These are phyloP conservation scores for Exophiala aquamarina DNA, from an alignment of 2,329 filamentous ascomycete genomes.

Conservation along the genomic window DNA sequence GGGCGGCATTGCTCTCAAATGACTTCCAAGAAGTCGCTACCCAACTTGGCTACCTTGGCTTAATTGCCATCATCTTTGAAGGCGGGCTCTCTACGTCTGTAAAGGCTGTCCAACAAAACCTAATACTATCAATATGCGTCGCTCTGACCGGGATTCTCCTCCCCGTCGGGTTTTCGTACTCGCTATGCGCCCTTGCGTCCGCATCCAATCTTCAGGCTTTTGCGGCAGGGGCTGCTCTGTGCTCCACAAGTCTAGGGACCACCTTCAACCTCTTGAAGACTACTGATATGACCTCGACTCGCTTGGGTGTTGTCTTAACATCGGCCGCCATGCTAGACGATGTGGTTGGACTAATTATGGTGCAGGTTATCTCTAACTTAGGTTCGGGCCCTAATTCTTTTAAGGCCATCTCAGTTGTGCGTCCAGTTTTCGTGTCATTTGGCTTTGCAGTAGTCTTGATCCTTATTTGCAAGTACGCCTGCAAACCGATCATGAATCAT, in stretches of 20 bases:
- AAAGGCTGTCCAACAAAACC: conserved; percentile 57
- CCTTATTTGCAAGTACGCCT: conserved; percentile 30
- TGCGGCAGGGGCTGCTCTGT: conserved; percentile 70
- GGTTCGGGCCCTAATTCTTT: conserved; percentile 41
- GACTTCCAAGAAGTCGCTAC: conserved; percentile 57
- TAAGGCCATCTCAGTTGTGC: conserved; percentile 44
- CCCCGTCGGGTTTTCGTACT: conserved; percentile 67
- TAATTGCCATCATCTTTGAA: conserved; percentile 73
- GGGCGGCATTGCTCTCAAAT: conserved; percentile 57
- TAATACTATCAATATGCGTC: conserved; percentile 60
- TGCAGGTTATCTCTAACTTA: conserved; percentile 70
- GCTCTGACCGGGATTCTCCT: conserved; percentile 64
- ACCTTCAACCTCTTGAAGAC: conserved; percentile 66
- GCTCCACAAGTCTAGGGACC: conserved; percentile 73
- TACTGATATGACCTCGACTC: conserved; percentile 54
- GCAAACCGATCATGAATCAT: conserved; percentile 18
- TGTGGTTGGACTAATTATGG: conserved; percentile 69
- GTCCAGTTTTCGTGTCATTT: conserved; percentile 53
- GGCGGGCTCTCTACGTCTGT: conserved; percentile 61
- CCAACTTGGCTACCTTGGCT: conserved; percentile 69
- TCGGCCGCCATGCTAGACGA: conserved; percentile 82
- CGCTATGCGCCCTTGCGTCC: conserved; percentile 51
- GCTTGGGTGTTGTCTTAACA: conserved; percentile 63
- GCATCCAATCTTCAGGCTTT: conserved; percentile 64
- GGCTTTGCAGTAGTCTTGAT: conserved; percentile 33